Percentiles rank a stretch among this genome's conserved stretches.
Conservation (phyloP, 495 filamentous ascomycete genomes). For the Aspergillus sclerotiicarbonarius region DNA sequence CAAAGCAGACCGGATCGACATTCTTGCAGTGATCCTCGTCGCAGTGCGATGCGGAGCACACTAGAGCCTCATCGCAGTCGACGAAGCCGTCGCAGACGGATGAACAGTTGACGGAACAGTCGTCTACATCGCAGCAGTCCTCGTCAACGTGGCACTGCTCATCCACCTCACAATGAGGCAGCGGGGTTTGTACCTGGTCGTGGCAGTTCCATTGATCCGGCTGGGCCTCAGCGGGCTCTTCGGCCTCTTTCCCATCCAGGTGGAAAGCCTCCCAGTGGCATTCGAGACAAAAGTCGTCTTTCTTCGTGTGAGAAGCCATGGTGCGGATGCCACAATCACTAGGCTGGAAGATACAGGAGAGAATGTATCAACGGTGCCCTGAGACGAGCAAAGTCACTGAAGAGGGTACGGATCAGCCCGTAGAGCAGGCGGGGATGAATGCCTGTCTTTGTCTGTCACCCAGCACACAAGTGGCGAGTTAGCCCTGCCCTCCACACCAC, state of each 20-base stretch:
- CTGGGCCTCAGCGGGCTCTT: conserved; percentile 20
- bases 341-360: background rate
- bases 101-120: conserved; percentile 41
- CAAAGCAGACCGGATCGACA: conserved; percentile 40
- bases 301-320: conserved; percentile 38
- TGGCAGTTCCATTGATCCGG: conserved; percentile 34
- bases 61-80: conserved; percentile 40
- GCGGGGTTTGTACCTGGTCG: conserved; percentile 27
- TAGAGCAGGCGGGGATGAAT: background rate
- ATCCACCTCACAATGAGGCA: conserved; percentile 31
- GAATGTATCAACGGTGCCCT: background rate
- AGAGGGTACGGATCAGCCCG: background rate
- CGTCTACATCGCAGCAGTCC: conserved; percentile 44
- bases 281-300: conserved; percentile 43
- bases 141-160: conserved; percentile 36
- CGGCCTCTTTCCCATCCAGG: conserved; percentile 32
- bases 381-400: background rate
- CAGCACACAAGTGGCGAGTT: background rate
- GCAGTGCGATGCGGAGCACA: conserved; percentile 41
- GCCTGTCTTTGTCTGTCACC: background rate
- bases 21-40: conserved; percentile 34
- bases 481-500: conserved; percentile 5
- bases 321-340: too few species aligned
- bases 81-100: conserved; percentile 46
- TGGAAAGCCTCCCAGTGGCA: conserved; percentile 45